Base-by-base conservation (phyloP, 345 rosid genomes). In the Dipteronia sinensis region DNA sequence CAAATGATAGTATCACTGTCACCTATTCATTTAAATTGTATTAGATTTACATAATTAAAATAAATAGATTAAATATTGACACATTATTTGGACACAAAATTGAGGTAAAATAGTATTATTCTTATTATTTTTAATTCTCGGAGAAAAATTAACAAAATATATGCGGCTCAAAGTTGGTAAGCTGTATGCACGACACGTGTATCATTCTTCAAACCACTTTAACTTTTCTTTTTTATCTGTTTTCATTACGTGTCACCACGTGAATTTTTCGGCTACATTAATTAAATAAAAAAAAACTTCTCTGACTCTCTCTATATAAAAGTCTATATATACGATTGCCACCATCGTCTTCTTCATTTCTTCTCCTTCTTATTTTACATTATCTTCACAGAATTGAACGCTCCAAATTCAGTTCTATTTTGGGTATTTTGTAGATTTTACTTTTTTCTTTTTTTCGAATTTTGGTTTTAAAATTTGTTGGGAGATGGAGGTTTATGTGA, bases 401-500 rank as follows among this genome's bases (percentile, higher is more conserved):
- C 10, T 56, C 10, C 23, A 6, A 20, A 44, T 9, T 7, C 23
- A 38, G 22, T 67, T 19, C 20, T 72, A 67, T 63, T 25, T 68
- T 29, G 38, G 29, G 78, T 65, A 17, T 75, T n/a, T 11, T 13
- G 19, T 40, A 23, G 16, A 19, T 42, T 62, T 8, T 34, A 34
- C 38, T 0, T 34, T 29, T 29, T 34, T 27, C 27, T 27, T 42
- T n/a, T 9, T 56, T 56, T 56, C 10, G 11, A 0, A 5, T 56
- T 56, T 13, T 1, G 22, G 23, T 17, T 17, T 56, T 19, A 17
- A 7, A 0, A 4, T 16, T 16, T 2, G 22, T 65, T 20, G 2
- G 22, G 25, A 63, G 49, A 74, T 74, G 69, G 69, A 74, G 69
- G 69, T 64, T 29, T 64, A 69, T 9, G 29, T 63, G 46, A 64